phyloP scores from a whole-genome alignment of 2,329 filamentous ascomycete species.

The Fusarium chaquense region DNA sequence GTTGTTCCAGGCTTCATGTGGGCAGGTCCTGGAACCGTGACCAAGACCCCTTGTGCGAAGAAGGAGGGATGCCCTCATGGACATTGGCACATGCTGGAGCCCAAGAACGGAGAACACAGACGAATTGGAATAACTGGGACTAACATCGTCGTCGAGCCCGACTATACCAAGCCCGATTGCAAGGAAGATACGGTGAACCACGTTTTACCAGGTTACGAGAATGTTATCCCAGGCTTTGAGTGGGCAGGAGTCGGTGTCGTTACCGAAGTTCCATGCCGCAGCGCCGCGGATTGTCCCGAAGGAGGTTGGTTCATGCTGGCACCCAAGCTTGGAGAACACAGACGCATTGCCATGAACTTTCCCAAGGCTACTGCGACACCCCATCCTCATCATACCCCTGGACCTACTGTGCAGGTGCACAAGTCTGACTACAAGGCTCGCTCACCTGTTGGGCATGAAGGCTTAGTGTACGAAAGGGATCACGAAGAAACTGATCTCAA shows the following conservation, averaged over 20 bases:
- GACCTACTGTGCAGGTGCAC: neutral
- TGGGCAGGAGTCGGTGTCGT: constrained; percentile 1
- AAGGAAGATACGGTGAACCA: neutral
- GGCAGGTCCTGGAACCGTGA: constrained; percentile 1
- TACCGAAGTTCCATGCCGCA: constrained; percentile 4
- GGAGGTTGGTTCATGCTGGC: constrained; percentile 3
- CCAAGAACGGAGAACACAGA: constrained; percentile 2
- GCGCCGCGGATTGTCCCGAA: neutral
- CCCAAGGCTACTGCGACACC: neutral
- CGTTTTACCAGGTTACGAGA: constrained; percentile 6
- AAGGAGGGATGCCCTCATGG: neutral
- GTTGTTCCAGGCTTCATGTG: constrained; percentile 5
- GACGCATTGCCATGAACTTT: constrained; percentile 4
- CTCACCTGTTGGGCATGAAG: neutral
- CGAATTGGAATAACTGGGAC: neutral
- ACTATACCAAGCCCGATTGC: neutral
- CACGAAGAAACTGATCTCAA: neutral
- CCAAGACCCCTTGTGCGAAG: neutral
- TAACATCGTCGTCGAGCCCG: neutral
- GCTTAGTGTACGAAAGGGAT: neutral
- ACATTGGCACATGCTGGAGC: constrained; percentile 9
- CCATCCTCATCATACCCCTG: neutral
- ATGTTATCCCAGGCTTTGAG: constrained; percentile 5
- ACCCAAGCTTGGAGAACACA: neutral
- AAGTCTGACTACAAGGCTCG: neutral